Conservation (phyloP, 116 monocot species). For the Iris pallida region DNA sequence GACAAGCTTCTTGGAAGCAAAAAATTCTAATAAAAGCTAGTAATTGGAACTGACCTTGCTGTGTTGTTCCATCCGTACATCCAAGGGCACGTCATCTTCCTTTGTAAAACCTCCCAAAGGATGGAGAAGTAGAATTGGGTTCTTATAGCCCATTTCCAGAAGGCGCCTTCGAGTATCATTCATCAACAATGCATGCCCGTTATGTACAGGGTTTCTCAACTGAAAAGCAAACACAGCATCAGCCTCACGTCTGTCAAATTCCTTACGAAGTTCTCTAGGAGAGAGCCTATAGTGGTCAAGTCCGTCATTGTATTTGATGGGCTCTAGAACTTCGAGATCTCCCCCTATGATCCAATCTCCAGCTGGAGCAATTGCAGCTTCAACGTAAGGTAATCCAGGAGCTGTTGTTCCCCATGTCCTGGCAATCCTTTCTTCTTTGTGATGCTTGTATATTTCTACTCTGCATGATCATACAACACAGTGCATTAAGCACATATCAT, state of each 20-base stretch:
- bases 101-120: constrained; percentile 96
- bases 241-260: constrained; percentile 78
- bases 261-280: constrained; percentile 71
- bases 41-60: constrained; percentile 54
- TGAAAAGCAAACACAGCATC: constrained; percentile 99
- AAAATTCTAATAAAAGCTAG: constrained; percentile 1
- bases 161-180: constrained; percentile 89
- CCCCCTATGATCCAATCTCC: constrained; percentile 97
- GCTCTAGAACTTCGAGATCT: constrained; percentile 89
- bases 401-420: constrained; percentile 96
- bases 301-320: constrained; percentile 89
- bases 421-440: constrained; percentile 98
- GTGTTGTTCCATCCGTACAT: constrained; percentile 97
- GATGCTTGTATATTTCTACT: constrained; percentile 84
- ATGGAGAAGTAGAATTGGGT: constrained; percentile 88
- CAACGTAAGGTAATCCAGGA: constrained; percentile 89
- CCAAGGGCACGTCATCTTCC: constrained; percentile 93
- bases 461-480: constrained; percentile 28
- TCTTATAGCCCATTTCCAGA: constrained; percentile 90
- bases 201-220: constrained; percentile 94
- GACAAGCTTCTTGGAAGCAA: neutral
- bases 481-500: neutral
- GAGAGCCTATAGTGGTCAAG: constrained; percentile 94
- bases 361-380: constrained; percentile 65
- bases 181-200: constrained; percentile 96